Evolutionary conservation across 345 rosid species (phyloP).

Genomic region (Ricinus communis): DNA sequence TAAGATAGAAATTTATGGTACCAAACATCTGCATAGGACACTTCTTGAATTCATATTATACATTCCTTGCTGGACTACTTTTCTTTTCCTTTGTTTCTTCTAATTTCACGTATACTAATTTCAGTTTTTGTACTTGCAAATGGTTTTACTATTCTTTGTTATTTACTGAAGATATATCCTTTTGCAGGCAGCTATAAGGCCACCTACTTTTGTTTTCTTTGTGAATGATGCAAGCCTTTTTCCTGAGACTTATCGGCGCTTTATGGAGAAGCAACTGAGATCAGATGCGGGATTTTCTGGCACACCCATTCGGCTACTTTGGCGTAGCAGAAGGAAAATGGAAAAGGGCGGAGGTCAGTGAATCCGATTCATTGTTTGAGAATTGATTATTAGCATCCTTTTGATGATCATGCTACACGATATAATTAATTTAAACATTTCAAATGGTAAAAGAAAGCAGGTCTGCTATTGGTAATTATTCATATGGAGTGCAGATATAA

Average conservation of each 20-base stretch:
- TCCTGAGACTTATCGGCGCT: conserved; percentile 83
- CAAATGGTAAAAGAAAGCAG: background rate
- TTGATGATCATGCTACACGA: background rate
- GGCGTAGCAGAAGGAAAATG: conserved; percentile 86
- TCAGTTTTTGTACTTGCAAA: background rate
- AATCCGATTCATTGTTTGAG: background rate
- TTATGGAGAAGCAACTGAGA: conserved; percentile 94
- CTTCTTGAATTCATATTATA: background rate
- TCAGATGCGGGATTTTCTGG: conserved; percentile 83
- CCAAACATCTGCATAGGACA: background rate
- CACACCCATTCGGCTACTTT: conserved; percentile 83
- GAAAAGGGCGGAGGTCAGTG: conserved; percentile 58
- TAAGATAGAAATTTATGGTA: background rate
- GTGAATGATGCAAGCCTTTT: conserved; percentile 89
- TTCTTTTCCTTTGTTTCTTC: background rate
- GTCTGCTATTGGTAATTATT: too few species aligned
- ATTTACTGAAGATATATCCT: conserved; percentile 15
- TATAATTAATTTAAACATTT: background rate
- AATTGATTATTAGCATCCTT: background rate
- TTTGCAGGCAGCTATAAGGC: conserved; percentile 92
- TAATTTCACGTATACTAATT: background rate
- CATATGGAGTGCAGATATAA: too few species aligned
- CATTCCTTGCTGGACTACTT: background rate
- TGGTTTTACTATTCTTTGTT: background rate
- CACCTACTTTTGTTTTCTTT: conserved; percentile 94